phyloP scores from a whole-genome alignment of 2,329 filamentous ascomycete genomes.

The Thelonectria rubi region DNA sequence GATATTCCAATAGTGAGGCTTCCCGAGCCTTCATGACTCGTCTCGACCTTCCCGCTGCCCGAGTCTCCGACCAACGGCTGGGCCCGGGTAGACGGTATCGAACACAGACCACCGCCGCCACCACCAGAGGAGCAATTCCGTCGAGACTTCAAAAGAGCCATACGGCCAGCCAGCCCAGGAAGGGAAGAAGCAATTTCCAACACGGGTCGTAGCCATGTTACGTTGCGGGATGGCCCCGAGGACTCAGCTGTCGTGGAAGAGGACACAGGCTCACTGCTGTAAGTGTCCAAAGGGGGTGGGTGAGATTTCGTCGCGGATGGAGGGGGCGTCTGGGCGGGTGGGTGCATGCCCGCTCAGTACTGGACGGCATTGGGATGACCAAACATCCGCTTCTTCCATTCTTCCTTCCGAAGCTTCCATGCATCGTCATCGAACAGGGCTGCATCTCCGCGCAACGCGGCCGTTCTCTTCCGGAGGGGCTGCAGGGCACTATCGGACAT shows the following conservation, averaged over 20 bases:
- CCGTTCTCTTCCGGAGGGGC: background rate
- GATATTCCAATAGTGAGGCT: background rate
- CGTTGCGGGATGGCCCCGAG: constrained; percentile 22
- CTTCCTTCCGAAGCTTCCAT: constrained; percentile 25
- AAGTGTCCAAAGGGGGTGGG: background rate
- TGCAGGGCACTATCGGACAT: background rate
- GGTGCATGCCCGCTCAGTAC: background rate
- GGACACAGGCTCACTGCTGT: background rate
- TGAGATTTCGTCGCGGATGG: background rate
- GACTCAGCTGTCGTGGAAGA: background rate
- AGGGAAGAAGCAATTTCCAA: constrained; percentile 4
- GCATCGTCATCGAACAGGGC: constrained; percentile 17
- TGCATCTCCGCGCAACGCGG: constrained; percentile 12
- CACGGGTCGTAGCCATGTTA: constrained; percentile 24
- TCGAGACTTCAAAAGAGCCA: background rate
- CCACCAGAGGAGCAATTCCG: background rate
- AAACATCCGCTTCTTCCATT: constrained; percentile 23
- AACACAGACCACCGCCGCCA: constrained; percentile 1
- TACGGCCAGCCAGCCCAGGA: background rate
- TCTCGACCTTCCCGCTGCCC: constrained; percentile 1
- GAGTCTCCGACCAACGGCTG: constrained; percentile 1
- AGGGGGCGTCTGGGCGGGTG: background rate
- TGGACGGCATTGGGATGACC: background rate
- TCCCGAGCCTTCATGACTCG: background rate
- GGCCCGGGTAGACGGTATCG: background rate